Evolutionary conservation across 768 basidiomycete species (phyloP).

Genomic region (Naganishia antarctica): DNA sequence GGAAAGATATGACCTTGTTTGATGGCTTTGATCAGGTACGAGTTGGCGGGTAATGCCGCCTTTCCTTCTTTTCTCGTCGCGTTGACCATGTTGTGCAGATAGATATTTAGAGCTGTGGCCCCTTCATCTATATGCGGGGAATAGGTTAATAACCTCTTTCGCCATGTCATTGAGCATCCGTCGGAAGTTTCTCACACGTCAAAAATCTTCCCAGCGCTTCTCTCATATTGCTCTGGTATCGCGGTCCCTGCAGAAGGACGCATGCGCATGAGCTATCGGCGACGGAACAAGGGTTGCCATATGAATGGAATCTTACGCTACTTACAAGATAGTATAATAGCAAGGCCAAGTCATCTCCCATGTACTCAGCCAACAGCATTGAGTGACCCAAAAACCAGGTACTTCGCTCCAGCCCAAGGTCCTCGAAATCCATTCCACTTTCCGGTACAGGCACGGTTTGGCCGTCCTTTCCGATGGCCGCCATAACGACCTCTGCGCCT

Average conservation of each 20-base stretch:
- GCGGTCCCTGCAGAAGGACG: slow-evolving; percentile 37
- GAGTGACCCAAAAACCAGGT: slow-evolving; percentile 44
- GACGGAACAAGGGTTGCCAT: not conserved
- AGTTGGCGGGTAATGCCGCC: slow-evolving; percentile 37
- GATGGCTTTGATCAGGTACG: slow-evolving; percentile 43
- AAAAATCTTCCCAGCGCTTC: slow-evolving; percentile 46
- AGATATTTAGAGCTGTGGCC: slow-evolving; percentile 47
- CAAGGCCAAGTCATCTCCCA: slow-evolving; percentile 44
- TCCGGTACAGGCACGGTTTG: not conserved
- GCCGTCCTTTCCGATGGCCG: slow-evolving; percentile 13
- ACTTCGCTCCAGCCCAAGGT: slow-evolving; percentile 36
- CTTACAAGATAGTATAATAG: slow-evolving; percentile 46
- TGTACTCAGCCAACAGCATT: slow-evolving; percentile 39
- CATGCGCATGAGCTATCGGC: not conserved
- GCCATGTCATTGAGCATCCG: no score
- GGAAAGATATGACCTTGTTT: slow-evolving; percentile 38
- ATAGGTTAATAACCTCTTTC: no score
- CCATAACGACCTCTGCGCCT: slow-evolving; percentile 14
- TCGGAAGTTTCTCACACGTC: slow-evolving; percentile 39
- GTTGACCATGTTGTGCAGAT: slow-evolving; percentile 40
- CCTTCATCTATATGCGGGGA: slow-evolving; percentile 36
- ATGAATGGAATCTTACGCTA: slow-evolving; percentile 1
- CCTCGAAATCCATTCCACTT: slow-evolving; percentile 21
- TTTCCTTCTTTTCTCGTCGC: slow-evolving; percentile 39
- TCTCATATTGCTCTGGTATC: slow-evolving; percentile 45